phyloP scores from a whole-genome alignment of 371 early-diverging fungal genomes.

The Phascolomyces articulosus region DNA sequence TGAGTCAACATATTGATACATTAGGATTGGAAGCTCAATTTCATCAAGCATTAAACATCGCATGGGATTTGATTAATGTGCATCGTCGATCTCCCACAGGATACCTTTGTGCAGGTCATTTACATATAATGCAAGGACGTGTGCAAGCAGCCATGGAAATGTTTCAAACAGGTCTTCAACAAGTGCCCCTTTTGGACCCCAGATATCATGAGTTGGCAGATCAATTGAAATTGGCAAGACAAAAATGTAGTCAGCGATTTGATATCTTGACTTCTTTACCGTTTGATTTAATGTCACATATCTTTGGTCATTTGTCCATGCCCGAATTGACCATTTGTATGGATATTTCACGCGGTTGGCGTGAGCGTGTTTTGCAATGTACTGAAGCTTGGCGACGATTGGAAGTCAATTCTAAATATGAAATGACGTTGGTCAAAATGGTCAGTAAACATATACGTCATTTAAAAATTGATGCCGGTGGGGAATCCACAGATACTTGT shows the following conservation, averaged over 20 bases:
- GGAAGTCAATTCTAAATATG: background rate
- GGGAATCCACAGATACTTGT: conserved; percentile 1
- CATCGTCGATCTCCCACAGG: background rate
- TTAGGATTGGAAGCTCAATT: background rate
- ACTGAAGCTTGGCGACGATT: background rate
- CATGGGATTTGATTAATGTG: background rate
- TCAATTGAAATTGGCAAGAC: background rate
- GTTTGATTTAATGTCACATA: background rate
- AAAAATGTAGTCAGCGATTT: background rate
- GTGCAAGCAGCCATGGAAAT: background rate
- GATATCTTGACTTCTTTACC: background rate
- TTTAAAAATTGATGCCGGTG: conserved; percentile 2
- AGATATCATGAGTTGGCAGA: background rate
- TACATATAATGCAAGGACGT: background rate
- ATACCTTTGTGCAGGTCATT: background rate
- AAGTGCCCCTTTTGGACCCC: background rate
- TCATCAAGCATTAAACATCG: background rate
- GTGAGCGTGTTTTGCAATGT: background rate
- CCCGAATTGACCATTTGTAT: background rate
- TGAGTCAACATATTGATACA: background rate
- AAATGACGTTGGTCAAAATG: background rate
- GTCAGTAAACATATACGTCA: conserved; percentile 1
- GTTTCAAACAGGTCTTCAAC: background rate
- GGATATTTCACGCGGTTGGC: background rate
- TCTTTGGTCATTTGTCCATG: background rate